Percentiles rank a stretch among this genome's conserved stretches.
phyloP scores from a whole-genome alignment of 2,329 filamentous ascomycete species.

The Colletotrichum eleusines region DNA sequence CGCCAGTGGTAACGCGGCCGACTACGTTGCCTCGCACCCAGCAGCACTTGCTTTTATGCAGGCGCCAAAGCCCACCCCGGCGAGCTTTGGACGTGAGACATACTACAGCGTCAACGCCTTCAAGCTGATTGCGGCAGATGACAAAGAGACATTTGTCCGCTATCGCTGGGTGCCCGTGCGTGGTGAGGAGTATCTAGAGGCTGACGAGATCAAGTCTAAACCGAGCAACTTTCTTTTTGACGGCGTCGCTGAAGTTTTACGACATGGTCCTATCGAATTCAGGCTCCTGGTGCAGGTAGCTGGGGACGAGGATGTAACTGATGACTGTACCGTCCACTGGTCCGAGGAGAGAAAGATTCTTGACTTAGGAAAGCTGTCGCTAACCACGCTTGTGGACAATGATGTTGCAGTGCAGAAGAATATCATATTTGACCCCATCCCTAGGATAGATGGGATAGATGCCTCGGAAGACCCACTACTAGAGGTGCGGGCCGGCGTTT shows the following conservation, averaged over 20 bases:
- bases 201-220: constrained; percentile 53
- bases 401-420: constrained; percentile 61
- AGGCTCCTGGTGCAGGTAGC: constrained; percentile 62
- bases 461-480: constrained; percentile 66
- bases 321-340: constrained; percentile 56
- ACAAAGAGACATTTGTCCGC: constrained; percentile 59
- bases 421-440: constrained; percentile 70
- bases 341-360: constrained; percentile 62
- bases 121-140: constrained; percentile 55
- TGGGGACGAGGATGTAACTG: constrained; percentile 45
- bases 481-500: constrained; percentile 66
- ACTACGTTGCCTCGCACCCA: constrained; percentile 60
- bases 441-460: constrained; percentile 65
- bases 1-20: constrained; percentile 51
- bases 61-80: constrained; percentile 62
- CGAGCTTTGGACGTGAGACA: constrained; percentile 60
- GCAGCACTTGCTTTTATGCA: constrained; percentile 61
- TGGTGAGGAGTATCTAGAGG: constrained; percentile 55
- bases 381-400: constrained; percentile 56
- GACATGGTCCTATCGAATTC: constrained; percentile 55
- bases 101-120: constrained; percentile 65
- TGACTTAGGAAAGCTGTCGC: constrained; percentile 61
- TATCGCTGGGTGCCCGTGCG: constrained; percentile 62
- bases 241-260: constrained; percentile 56
- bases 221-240: constrained; percentile 61